Base-by-base conservation (phyloP, 2,329 filamentous ascomycete genomes). In the Karstenula rhodostoma region DNA sequence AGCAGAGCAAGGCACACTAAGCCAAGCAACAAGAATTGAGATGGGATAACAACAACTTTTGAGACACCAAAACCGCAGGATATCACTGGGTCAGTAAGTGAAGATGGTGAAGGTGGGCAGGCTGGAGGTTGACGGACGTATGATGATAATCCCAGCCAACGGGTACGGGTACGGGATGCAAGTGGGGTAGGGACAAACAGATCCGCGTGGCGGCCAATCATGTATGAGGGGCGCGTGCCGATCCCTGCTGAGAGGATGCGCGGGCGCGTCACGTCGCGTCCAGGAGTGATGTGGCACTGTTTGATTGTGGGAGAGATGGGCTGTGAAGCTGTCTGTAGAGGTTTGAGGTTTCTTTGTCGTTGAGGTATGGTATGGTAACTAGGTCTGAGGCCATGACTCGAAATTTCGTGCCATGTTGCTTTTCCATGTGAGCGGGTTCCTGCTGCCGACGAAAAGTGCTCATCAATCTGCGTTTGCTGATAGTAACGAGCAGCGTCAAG, bases 211-310 rank as follows among this genome's bases (percentile, higher is more conserved):
- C 22, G 33, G 49, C 49, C 49, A 52, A 42, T 27, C 33, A 3
- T 9, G 2, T 37, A 33, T 12, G 4, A 23, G 33, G 29, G 17
- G 42, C 49, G 33, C 49, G 49, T n/a, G 33, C 32, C 33, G 49
- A 52, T 52, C 49, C 33, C 22, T 40, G 48, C n/a, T 22, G 22
- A 9, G 3, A 22, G 22, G 13, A 51, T n/a, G 49, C 49, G 49
- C 33, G 25, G 49, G 40, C 33, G 25, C 33, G 33, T 27, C 33
- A 52, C 22, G 48, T 51, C 49, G 49, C 49, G 49, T 52, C 17
- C 22, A 42, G 12, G 48, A 25, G 9, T 27, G 4, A 13, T 13
- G 13, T 19, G 6, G 5, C 29, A 6, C 10, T 40, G 13, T 19
- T 15, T 4, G 12, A 15, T 15, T 1, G 33, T 25, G 35, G 19